Conservation (phyloP, 2,329 filamentous ascomycete genomes). For the Aurifilum marmelostoma region DNA sequence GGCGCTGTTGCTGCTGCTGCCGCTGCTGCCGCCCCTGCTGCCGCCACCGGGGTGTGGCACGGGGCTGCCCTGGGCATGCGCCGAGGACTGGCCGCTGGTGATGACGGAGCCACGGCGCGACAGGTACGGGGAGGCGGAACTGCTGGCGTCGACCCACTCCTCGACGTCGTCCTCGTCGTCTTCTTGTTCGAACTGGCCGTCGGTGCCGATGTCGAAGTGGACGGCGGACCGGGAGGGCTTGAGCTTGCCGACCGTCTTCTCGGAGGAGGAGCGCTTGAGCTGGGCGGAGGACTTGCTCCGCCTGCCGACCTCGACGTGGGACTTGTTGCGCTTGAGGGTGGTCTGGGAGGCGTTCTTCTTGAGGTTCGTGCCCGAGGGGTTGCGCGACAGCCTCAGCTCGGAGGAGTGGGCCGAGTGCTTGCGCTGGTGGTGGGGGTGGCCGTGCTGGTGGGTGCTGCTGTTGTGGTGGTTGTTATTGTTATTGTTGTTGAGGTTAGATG, state of each 20-base stretch:
- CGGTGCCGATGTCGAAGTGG: constrained; percentile 65
- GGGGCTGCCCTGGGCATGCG: constrained; percentile 40
- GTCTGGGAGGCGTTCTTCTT: constrained; percentile 59
- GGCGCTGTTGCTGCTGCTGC: background rate
- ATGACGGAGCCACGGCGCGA: constrained; percentile 54
- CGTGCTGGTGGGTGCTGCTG: background rate
- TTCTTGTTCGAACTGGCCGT: constrained; percentile 46
- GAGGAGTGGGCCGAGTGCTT: constrained; percentile 47
- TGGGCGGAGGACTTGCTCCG: constrained; percentile 54
- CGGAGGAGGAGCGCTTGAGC: constrained; percentile 57
- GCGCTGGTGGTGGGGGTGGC: constrained; percentile 47
- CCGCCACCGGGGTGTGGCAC: constrained; percentile 6
- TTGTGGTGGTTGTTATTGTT: background rate
- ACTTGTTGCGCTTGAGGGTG: constrained; percentile 63
- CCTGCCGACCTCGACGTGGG: constrained; percentile 59
- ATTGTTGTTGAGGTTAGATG: background rate
- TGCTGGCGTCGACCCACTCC: constrained; percentile 70
- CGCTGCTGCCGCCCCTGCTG: constrained; percentile 26
- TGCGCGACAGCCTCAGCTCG: constrained; percentile 53
- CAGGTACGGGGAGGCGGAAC: constrained; percentile 63
- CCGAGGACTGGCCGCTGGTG: constrained; percentile 53
- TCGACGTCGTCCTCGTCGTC: constrained; percentile 54
- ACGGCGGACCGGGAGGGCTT: constrained; percentile 55
- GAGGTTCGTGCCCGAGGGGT: constrained; percentile 47
- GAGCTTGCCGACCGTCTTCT: constrained; percentile 51